Base-by-base conservation (phyloP, 148 eudicot genomes). In the Camellia sinensis region DNA sequence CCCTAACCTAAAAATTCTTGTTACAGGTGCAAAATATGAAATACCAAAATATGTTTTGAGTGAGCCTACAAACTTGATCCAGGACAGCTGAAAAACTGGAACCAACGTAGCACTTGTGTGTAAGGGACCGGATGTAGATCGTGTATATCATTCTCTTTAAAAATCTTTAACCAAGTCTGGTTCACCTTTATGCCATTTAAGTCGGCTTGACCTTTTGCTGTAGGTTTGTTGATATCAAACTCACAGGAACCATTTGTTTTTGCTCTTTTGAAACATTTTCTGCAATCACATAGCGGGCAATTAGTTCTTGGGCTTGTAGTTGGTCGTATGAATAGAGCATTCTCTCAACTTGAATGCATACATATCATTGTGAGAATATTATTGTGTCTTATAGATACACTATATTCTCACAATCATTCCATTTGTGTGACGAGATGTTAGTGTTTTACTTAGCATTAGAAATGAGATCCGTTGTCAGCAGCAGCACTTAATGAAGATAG, bases 11-110 rank as follows among this genome's bases (percentile, higher is more conserved):
- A 40, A 14, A 56, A 66, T 37, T 53, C 18, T 21, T 82, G 79
- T 78, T 77, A 79, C 95, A 93, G 95, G 98, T 86, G 90, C 92
- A 57, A 88, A 87, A 77, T 92, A 90, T 80, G 90, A 90, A 74
- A 74, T 88, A 53, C 92, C 92, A 8, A 88, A 76, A 78, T 90
- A 90, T 66, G 90, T 88, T 29, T 67, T 88, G 76, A 90, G 87
- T 69, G 88, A 90, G 81, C 92, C 92, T n/a, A 84, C 87, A 52
- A 90, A 90, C 84, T 73, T 88, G 75, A 82, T 90, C 59, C 69
- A 46, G 71, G 83, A 74, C 41, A 11, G 84, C 71, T 86, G 82
- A 88, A 66, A 80, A 45, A n/a, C 29, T 7, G 1, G 29, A 59
- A 60, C 12, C 11, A 50, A 8, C 5, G 5, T 40, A n/a, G 74